Conservation (phyloP, 2,329 filamentous ascomycete species). For the Helminthosporium solani region DNA sequence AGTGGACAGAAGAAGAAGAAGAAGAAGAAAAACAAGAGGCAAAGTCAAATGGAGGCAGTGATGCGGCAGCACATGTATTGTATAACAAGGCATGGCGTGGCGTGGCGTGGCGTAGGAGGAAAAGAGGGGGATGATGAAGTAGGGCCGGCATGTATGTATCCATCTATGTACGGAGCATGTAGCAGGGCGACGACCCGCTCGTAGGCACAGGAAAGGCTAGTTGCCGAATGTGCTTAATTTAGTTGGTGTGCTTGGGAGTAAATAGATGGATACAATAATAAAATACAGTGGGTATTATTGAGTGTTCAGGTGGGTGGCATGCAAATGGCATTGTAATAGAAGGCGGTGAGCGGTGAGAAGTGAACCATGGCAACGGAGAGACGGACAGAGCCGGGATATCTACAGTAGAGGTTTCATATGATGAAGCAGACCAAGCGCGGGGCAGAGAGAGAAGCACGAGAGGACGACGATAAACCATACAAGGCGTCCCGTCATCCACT, state of each 20-base stretch:
- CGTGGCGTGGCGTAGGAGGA: no score
- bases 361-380: conserved; percentile 3
- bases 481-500: conserved; percentile 8
- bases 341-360: conserved; percentile 23
- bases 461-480: conserved; percentile 17
- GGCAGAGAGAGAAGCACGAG: conserved; percentile 1
- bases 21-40: no score
- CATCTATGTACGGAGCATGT: no score
- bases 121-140: neutral
- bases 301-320: neutral
- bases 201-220: neutral
- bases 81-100: no score
- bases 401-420: conserved; percentile 23
- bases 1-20: no score
- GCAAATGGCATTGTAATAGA: conserved; percentile 6
- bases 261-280: no score
- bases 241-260: neutral
- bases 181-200: neutral
- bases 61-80: conserved; percentile 12
- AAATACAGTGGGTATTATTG: no score
- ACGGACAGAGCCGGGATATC: conserved; percentile 6
- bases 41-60: conserved; percentile 35
- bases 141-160: no score
- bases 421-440: conserved; percentile 2
- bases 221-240: conserved; percentile 15